These are phyloP conservation scores for Purpureocillium takamizusanense DNA, from an alignment of 2,329 filamentous ascomycete species.

Conservation along the genomic window DNA sequence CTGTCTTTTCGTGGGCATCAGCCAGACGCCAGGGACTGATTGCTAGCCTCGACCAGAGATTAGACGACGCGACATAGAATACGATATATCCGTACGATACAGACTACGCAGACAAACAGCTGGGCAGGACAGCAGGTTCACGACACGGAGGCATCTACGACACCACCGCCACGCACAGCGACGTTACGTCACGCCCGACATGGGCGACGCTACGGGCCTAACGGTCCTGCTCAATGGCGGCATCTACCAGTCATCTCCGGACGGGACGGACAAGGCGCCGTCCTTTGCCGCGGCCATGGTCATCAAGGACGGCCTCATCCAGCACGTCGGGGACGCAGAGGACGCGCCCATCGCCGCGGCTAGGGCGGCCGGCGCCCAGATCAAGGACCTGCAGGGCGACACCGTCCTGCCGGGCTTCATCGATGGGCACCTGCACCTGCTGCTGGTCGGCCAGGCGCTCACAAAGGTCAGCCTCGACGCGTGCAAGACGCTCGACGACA, in stretches of 20 bases:
- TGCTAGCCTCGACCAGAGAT: too few species aligned
- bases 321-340: conserved; percentile 20
- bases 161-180: too few species aligned
- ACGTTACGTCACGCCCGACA: too few species aligned
- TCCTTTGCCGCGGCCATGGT: conserved; percentile 18
- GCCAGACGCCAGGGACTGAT: too few species aligned
- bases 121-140: too few species aligned
- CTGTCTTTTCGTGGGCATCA: too few species aligned
- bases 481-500: conserved; percentile 40
- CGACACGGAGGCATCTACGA: too few species aligned
- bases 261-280: not conserved
- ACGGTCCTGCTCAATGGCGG: conserved; percentile 12
- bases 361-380: conserved; percentile 11
- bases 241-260: conserved; percentile 9
- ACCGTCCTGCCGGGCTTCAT: conserved; percentile 46
- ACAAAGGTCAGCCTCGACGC: conserved; percentile 39
- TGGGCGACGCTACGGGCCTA: conserved; percentile 6
- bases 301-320: conserved; percentile 22
- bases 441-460: conserved; percentile 44
- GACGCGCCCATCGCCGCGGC: conserved; percentile 15
- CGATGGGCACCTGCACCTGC: conserved; percentile 48
- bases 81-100: too few species aligned
- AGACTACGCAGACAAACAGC: too few species aligned
- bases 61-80: too few species aligned
- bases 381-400: conserved; percentile 19